These are phyloP conservation scores for Pterocarpus santalinus DNA, from an alignment of 306 rosid species.

Conservation along the genomic window DNA sequence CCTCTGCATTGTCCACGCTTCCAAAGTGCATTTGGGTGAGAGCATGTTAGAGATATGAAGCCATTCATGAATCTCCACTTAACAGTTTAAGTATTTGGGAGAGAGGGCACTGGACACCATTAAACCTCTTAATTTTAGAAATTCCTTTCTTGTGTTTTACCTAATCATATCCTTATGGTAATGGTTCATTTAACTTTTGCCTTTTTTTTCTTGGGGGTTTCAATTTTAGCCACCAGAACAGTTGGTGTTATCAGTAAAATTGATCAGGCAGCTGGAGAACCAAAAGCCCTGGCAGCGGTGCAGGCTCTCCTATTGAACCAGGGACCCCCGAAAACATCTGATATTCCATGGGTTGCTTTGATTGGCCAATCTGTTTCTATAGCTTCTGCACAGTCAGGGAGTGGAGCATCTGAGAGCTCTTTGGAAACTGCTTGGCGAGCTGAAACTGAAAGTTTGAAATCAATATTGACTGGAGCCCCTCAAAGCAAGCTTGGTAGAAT, in stretches of 20 bases:
- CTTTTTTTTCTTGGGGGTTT: constrained; percentile 19
- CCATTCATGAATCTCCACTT: constrained; percentile 17
- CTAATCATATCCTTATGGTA: constrained; percentile 18
- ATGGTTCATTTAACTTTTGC: neutral
- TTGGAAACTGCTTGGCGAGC: constrained; percentile 99
- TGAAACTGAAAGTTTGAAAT: constrained; percentile 95
- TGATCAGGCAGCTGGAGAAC: constrained; percentile 92
- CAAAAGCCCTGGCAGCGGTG: constrained; percentile 94
- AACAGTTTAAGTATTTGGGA: constrained; percentile 26
- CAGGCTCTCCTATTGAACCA: constrained; percentile 92
- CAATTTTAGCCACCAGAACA: constrained; percentile 85
- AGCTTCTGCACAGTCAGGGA: constrained; percentile 94
- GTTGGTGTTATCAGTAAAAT: constrained; percentile 96
- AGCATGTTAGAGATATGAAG: neutral
- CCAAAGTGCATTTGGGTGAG: constrained; percentile 26
- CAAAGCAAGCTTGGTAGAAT: constrained; percentile 95
- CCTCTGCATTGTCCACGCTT: constrained; percentile 3
- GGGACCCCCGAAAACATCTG: constrained; percentile 94
- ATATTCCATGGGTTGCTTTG: constrained; percentile 96
- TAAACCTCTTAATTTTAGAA: constrained; percentile 3
- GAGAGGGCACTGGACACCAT: constrained; percentile 5
- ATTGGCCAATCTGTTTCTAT: constrained; percentile 96
- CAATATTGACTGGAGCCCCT: constrained; percentile 94
- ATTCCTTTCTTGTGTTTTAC: constrained; percentile 27
- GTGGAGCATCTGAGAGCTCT: constrained; percentile 84